phyloP scores from a whole-genome alignment of 2,329 filamentous ascomycete genomes.

The Tolypocladium nubicola region DNA sequence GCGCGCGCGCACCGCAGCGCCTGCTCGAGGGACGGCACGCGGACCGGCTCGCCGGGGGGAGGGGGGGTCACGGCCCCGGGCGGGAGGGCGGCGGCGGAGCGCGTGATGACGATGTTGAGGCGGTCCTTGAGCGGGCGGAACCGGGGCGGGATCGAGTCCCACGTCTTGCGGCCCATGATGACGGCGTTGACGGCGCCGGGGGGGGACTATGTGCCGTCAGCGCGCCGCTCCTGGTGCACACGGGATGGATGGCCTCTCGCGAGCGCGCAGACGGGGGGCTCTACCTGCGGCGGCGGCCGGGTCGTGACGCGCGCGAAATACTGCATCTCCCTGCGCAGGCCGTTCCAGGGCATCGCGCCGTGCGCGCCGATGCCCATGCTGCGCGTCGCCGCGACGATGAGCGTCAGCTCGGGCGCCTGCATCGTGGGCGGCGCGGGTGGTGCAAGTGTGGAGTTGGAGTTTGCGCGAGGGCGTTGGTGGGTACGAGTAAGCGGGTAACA shows the following conservation, averaged over 20 bases:
- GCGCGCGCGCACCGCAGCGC: no score
- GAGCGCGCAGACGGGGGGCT: no score
- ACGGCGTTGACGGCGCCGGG: slow-evolving; percentile 54
- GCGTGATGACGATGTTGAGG: slow-evolving; percentile 72
- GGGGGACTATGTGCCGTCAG: slow-evolving; percentile 13
- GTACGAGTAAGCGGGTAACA: no score
- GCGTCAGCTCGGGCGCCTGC: slow-evolving; percentile 55
- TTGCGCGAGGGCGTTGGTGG: neutral
- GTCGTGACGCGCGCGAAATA: slow-evolving; percentile 91
- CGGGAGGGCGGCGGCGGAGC: slow-evolving; percentile 24
- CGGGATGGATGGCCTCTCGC: no score
- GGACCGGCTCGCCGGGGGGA: no score
- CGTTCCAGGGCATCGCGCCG: slow-evolving; percentile 79
- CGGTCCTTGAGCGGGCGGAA: slow-evolving; percentile 73
- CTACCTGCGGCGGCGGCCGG: slow-evolving; percentile 37
- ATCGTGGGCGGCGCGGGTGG: slow-evolving; percentile 9
- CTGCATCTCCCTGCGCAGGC: slow-evolving; percentile 81
- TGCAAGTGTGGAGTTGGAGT: neutral
- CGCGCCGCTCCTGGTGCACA: neutral
- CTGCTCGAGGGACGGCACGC: no score
- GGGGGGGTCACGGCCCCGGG: no score
- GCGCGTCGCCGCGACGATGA: slow-evolving; percentile 88
- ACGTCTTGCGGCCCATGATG: slow-evolving; percentile 96
- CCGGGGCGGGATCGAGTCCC: slow-evolving; percentile 72
- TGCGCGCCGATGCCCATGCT: slow-evolving; percentile 77